Conservation (phyloP, 352 stramenopile genomes). For the Phytopythium cucurbitacearum region DNA sequence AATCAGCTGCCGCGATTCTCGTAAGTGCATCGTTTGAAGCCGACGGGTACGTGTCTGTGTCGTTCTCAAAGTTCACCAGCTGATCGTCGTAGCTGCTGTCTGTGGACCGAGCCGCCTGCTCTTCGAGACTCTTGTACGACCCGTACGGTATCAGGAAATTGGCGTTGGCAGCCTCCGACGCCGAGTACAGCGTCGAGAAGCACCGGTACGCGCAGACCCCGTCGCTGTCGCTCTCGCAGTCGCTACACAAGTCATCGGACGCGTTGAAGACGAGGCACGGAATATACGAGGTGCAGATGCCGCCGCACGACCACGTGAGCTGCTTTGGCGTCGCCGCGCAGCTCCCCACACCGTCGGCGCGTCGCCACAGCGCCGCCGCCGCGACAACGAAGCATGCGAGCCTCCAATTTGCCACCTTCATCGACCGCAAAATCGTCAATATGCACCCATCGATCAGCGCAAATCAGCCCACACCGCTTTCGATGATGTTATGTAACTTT, state of each 20-base stretch:
- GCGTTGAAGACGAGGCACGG: conserved; percentile 1
- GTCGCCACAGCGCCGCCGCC: too few relatives aligned
- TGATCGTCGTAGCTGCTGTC: conserved; percentile 2
- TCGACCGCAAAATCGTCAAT: too few relatives aligned
- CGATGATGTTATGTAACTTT: too few relatives aligned
- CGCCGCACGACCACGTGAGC: conserved; percentile 1
- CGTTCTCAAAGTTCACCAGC: not conserved
- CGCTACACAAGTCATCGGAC: not conserved
- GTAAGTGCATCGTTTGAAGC: conserved; percentile 1
- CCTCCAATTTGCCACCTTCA: too few relatives aligned
- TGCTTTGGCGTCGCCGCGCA: not conserved
- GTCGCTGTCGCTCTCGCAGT: not conserved
- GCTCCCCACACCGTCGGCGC: not conserved
- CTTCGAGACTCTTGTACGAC: not conserved
- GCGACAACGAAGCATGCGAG: too few relatives aligned
- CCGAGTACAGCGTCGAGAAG: not conserved
- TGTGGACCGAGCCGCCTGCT: not conserved
- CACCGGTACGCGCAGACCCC: conserved; percentile 1
- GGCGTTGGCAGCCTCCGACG: not conserved
- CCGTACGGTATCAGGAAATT: not conserved
- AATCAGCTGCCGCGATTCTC: not conserved
- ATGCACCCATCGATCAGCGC: too few relatives aligned
- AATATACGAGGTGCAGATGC: not conserved
- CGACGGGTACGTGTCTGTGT: not conserved
- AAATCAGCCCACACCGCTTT: too few relatives aligned